These are phyloP conservation scores for Orobanche coerulescens DNA, from an alignment of 257 asterid species.

Conservation along the genomic window DNA sequence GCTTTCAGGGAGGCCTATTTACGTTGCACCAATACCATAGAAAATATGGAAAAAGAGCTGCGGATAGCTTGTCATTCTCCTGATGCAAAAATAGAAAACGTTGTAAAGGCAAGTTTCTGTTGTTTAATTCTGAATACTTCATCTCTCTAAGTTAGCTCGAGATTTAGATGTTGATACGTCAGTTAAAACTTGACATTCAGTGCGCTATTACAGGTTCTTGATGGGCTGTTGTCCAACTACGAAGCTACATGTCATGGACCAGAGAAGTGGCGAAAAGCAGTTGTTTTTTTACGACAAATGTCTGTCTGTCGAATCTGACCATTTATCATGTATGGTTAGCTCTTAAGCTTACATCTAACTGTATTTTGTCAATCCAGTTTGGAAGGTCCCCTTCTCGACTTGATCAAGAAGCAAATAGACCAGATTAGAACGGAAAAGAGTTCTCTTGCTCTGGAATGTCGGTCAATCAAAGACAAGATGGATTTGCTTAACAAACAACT, in stretches of 20 bases:
- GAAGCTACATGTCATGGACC: constrained; percentile 91
- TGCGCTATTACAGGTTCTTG: constrained; percentile 56
- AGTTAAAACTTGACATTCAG: neutral
- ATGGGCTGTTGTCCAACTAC: constrained; percentile 66
- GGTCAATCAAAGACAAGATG: constrained; percentile 74
- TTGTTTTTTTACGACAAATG: constrained; percentile 73
- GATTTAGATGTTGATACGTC: neutral
- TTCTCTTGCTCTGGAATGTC: constrained; percentile 73
- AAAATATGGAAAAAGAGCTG: constrained; percentile 84
- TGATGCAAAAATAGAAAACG: constrained; percentile 63
- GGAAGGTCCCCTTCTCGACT: constrained; percentile 91
- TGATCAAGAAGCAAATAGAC: constrained; percentile 73
- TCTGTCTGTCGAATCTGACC: constrained; percentile 27
- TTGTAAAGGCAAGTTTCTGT: constrained; percentile 53
- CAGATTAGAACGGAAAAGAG: constrained; percentile 74
- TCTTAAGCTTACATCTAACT: constrained; percentile 18
- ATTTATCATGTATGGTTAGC: constrained; percentile 8
- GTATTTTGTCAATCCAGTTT: constrained; percentile 41
- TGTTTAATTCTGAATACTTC: constrained; percentile 11
- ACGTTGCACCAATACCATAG: constrained; percentile 60
- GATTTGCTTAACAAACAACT: constrained; percentile 71
- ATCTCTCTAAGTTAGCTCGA: neutral
- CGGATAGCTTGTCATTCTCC: constrained; percentile 83
- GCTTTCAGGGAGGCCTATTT: constrained; percentile 87
- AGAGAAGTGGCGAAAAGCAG: constrained; percentile 82